These are phyloP conservation scores for Quillaja saponaria DNA, from an alignment of 306 rosid genomes.

Conservation along the genomic window DNA sequence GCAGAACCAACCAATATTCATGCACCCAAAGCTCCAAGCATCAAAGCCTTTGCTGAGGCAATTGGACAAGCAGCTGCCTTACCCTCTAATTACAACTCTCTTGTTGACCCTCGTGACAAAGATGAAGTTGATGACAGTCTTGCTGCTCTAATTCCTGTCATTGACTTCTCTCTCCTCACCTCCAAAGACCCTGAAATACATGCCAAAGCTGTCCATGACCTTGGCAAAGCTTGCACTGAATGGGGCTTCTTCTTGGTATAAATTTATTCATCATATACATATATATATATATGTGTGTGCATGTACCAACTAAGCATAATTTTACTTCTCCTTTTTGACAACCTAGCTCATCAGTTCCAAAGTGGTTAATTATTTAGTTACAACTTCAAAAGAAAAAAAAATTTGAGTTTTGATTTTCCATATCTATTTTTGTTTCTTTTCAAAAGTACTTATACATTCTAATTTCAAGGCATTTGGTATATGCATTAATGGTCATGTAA, in stretches of 20 bases:
- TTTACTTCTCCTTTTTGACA: too few species aligned
- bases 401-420: too few species aligned
- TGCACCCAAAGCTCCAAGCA: background rate
- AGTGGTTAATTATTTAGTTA: too few species aligned
- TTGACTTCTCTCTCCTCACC: conserved; percentile 27
- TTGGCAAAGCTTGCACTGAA: conserved; percentile 16
- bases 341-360: too few species aligned
- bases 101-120: conserved; percentile 4
- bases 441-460: too few species aligned
- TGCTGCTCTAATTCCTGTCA: conserved; percentile 10
- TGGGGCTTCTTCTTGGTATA: conserved; percentile 31
- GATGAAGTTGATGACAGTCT: conserved; percentile 16
- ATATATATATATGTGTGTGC: too few species aligned
- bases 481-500: too few species aligned
- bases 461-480: too few species aligned
- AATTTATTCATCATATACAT: too few species aligned
- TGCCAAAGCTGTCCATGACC: conserved; percentile 3
- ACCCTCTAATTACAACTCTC: conserved; percentile 18
- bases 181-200: conserved; percentile 20
- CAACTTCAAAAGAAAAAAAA: too few species aligned
- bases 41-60: conserved; percentile 18
- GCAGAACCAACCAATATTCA: background rate
- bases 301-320: too few species aligned
- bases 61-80: background rate
- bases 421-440: too few species aligned